Percentiles rank a stretch among this genome's conserved stretches.
Conservation (phyloP, 129 eudicot species). For the Mikania micrantha region DNA sequence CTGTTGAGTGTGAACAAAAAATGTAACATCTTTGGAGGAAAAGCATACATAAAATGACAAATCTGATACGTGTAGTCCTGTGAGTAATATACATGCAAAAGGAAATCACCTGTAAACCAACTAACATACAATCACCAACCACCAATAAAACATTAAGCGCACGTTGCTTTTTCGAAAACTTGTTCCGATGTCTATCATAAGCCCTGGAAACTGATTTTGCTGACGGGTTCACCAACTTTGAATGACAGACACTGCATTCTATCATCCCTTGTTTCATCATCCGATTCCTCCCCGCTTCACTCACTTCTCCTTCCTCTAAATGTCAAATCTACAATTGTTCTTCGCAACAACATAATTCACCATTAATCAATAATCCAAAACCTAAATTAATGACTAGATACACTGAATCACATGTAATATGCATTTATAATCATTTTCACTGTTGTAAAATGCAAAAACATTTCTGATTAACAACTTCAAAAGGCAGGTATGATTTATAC, state of each 20-base stretch:
- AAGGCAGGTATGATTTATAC: not conserved
- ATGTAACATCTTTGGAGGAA: not conserved
- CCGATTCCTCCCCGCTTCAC: constrained; percentile 29
- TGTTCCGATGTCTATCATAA: constrained; percentile 69
- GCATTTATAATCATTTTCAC: not conserved
- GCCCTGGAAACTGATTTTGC: constrained; percentile 73
- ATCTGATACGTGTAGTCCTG: constrained; percentile 1
- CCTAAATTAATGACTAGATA: not conserved
- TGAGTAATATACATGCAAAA: not conserved
- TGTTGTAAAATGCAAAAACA: not conserved
- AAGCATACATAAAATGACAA: constrained; percentile 11
- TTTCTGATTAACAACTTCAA: not conserved
- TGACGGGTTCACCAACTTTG: constrained; percentile 66
- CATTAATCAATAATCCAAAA: constrained; percentile 7
- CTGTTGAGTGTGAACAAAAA: not conserved
- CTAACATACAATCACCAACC: constrained; percentile 91
- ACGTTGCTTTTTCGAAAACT: constrained; percentile 64
- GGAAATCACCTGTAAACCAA: constrained; percentile 73
- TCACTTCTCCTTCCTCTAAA: constrained; percentile 15
- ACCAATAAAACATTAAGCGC: constrained; percentile 78
- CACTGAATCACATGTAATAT: not conserved
- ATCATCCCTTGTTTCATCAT: constrained; percentile 74
- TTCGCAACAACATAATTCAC: constrained; percentile 9
- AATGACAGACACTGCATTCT: constrained; percentile 98
- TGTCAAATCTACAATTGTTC: constrained; percentile 6